phyloP scores from a whole-genome alignment of 306 rosid genomes.

The Trifolium fragiferum region DNA sequence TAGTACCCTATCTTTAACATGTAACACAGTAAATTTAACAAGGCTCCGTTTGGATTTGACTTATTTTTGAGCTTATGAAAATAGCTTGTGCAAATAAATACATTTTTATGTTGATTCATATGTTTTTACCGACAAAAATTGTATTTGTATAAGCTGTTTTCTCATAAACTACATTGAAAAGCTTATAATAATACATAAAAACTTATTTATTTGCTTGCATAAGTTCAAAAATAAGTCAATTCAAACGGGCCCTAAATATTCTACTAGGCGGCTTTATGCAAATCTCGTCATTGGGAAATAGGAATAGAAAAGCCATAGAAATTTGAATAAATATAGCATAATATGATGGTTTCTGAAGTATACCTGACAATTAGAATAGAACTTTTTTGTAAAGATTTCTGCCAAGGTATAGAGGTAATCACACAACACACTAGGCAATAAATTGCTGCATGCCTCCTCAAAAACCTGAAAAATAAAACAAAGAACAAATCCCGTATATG shows the following conservation, averaged over 20 bases:
- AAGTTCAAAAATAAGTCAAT: too few species aligned
- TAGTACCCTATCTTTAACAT: constrained; percentile 9
- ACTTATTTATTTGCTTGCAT: too few species aligned
- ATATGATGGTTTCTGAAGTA: constrained; percentile 9
- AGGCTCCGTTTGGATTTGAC: too few species aligned
- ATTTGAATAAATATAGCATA: background rate
- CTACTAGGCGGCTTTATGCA: constrained; percentile 17
- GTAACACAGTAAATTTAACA: background rate
- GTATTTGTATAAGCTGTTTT: too few species aligned
- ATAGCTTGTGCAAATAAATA: too few species aligned
- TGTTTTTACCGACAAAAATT: too few species aligned
- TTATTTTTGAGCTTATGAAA: too few species aligned
- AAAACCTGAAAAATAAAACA: constrained; percentile 63
- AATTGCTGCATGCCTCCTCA: constrained; percentile 89
- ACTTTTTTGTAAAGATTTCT: constrained; percentile 73
- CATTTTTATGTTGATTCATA: too few species aligned
- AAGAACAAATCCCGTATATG: constrained; percentile 1
- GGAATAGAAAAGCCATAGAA: constrained; percentile 7
- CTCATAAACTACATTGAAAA: too few species aligned
- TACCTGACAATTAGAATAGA: constrained; percentile 94
- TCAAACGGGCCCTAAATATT: too few species aligned
- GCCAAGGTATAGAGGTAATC: constrained; percentile 89
- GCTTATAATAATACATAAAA: too few species aligned
- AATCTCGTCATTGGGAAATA: constrained; percentile 21
- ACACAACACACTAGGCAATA: constrained; percentile 81